Evolutionary conservation across 2,329 filamentous ascomycete species (phyloP).

Genomic region (Colletotrichum endophyticum): DNA sequence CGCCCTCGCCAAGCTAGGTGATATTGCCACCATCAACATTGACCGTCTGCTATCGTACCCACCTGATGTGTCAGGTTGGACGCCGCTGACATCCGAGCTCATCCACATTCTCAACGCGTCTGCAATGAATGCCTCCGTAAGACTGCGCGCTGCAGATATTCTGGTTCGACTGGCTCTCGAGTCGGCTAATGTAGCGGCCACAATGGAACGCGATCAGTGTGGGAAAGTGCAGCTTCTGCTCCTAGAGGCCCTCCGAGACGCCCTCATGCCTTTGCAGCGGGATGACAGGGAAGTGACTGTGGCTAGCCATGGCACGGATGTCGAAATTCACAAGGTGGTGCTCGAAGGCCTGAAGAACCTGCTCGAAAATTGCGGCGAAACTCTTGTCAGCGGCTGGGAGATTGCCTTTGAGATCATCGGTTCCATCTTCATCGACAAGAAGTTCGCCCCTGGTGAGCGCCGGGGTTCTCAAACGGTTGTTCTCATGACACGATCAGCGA

Average conservation of each 20-base stretch:
- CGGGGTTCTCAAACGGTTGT: slow-evolving; percentile 33
- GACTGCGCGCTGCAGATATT: slow-evolving; percentile 67
- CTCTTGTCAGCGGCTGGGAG: slow-evolving; percentile 82
- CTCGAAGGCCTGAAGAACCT: slow-evolving; percentile 82
- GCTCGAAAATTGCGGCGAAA: slow-evolving; percentile 88
- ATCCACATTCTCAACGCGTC: slow-evolving; percentile 54
- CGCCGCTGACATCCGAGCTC: slow-evolving; percentile 63
- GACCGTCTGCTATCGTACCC: slow-evolving; percentile 73
- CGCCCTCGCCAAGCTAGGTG: slow-evolving; percentile 75
- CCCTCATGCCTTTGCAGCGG: slow-evolving; percentile 63
- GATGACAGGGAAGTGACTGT: slow-evolving; percentile 59
- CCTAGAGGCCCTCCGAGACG: slow-evolving; percentile 68
- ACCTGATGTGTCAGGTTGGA: slow-evolving; percentile 78
- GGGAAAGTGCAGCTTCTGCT: slow-evolving; percentile 74
- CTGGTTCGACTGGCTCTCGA: slow-evolving; percentile 64
- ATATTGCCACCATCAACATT: slow-evolving; percentile 76
- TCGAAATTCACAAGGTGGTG: slow-evolving; percentile 81
- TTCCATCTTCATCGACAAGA: slow-evolving; percentile 71
- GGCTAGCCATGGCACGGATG: slow-evolving; percentile 66
- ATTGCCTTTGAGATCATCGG: slow-evolving; percentile 85
- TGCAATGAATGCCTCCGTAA: slow-evolving; percentile 54
- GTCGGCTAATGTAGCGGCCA: slow-evolving; percentile 59
- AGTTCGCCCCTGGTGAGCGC: slow-evolving; percentile 35
- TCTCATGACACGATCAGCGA: slow-evolving; percentile 66
- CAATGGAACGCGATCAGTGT: slow-evolving; percentile 54